Evolutionary conservation across 768 basidiomycete species (phyloP).

Genomic region (Naganishia onofrii): DNA sequence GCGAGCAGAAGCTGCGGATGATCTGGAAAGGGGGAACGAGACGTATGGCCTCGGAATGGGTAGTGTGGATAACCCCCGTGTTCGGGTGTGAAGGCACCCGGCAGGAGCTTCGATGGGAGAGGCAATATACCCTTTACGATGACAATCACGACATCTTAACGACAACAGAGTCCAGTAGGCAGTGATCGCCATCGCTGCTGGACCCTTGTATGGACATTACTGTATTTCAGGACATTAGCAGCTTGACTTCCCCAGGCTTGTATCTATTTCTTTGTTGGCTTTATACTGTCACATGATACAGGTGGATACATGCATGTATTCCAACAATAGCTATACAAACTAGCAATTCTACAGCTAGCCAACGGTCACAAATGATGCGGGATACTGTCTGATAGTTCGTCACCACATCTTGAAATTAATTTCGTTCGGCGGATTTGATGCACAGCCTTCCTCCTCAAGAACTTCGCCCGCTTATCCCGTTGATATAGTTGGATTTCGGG

Average conservation of each 20-base stretch:
- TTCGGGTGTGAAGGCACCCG: neutral
- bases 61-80: neutral
- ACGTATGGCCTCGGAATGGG: constrained; percentile 15
- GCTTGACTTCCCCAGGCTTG: neutral
- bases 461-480: constrained; percentile 71
- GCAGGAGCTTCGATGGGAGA: neutral
- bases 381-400: neutral
- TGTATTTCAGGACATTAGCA: neutral
- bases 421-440: neutral
- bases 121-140: neutral
- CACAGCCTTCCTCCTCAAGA: constrained; percentile 66
- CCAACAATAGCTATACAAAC: neutral
- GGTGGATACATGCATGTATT: neutral
- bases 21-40: constrained; percentile 3
- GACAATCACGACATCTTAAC: constrained; percentile 4
- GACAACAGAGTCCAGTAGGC: neutral
- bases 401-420: neutral
- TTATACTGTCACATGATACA: no score
- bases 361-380: neutral
- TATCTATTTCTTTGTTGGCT: neutral
- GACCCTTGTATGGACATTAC: neutral
- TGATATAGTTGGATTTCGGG: constrained; percentile 79
- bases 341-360: neutral
- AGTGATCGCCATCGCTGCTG: neutral
- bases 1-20: neutral